Conservation (phyloP, 2,329 filamentous ascomycete genomes). For the Calonectria fujianensis region DNA sequence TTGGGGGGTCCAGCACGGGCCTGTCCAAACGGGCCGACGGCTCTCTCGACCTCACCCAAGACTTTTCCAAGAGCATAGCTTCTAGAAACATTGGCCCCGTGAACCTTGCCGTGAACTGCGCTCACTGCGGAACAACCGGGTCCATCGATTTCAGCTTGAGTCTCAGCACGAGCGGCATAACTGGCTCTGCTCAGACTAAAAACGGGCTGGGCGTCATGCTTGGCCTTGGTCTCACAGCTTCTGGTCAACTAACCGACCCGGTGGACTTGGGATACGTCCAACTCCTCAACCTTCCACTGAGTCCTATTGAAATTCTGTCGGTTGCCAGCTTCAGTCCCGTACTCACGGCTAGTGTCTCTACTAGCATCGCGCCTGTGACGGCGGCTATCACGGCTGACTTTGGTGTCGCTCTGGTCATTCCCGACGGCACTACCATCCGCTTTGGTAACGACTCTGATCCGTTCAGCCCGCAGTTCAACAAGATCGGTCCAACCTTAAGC, state of each 20-base stretch:
- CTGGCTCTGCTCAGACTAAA: not conserved
- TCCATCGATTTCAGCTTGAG: not conserved
- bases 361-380: not conserved
- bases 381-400: not conserved
- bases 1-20: not conserved
- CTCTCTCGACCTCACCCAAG: not conserved
- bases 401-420: slow-evolving; percentile 1
- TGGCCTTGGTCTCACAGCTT: not conserved
- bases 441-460: not conserved
- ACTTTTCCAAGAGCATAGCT: not conserved
- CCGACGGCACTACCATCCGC: not conserved
- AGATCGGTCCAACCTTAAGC: not conserved
- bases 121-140: not conserved
- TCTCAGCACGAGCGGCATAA: not conserved
- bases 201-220: not conserved
- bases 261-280: not conserved
- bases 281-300: not conserved
- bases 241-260: not conserved
- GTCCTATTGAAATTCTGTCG: not conserved
- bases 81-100: not conserved
- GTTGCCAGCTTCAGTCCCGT: not conserved
- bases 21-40: not conserved
- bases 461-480: not conserved
- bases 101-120: not conserved
- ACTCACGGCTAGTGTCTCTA: not conserved